Evolutionary conservation across 2,329 filamentous ascomycete species (phyloP), one percentile per base, ranked within the genome.

Genomic region (Pezicula rhizophila): DNA sequence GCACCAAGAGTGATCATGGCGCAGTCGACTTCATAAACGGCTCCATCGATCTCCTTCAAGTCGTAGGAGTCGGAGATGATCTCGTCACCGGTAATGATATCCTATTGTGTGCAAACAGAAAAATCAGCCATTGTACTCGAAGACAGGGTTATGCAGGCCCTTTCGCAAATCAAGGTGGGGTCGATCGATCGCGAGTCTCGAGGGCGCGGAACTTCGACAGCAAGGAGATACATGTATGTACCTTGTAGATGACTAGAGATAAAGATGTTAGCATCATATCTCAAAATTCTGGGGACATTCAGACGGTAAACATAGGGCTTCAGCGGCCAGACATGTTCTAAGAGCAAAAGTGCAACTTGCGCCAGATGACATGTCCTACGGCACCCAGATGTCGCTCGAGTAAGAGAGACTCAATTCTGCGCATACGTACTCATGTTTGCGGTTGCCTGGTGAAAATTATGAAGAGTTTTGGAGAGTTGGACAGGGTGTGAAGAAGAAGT

Each of bases 11-110:
- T 82, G 74, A 96, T 90, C 83, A 92, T 95, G 68, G 79, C 77
- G 75, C 91, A 96, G 75, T 99, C 86, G 67, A 85, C 85, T 78
- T 97, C 92, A 76, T 87, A 97, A 64, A 87, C 83, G 60, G 87
- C 76, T 60, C 81, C 83, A 70, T 91, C 87, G 56, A 92, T 68
- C 70, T 86, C 77, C 76, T 88, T 89, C 68, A 95, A 71, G 62
- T 90, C 78, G 77, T 85, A 96, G 61, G 87, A 93, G 76, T 97
- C 92, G 66, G 93, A 95, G 83, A 97, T 84, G 71, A 99, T 80
- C 85, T 99, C 93, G 76, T 96, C 92, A 59, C 76, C 88, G 72
- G 82, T 87, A 73, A 96, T 70, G 64, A 93, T 74, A 70, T 99
- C 93, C 93, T 99, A 46, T 34, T 42, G 33, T 15, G 17, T 42